Base-by-base conservation (phyloP, 2,329 filamentous ascomycete species). In the Aspergillus fructus region DNA sequence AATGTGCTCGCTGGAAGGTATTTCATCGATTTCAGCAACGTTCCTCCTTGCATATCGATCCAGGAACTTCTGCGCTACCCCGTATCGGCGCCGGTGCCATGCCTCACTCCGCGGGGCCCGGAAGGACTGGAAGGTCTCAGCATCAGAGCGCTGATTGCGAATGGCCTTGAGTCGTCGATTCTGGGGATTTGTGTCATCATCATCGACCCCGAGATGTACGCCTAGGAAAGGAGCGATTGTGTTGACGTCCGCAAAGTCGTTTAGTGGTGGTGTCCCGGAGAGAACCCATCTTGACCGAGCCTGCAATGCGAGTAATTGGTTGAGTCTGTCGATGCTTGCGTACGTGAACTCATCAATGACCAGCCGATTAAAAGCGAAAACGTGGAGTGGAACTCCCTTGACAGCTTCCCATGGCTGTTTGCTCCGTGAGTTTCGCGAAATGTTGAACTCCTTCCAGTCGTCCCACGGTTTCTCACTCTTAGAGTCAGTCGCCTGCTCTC, bases 281-380 rank as follows among this genome's bases (percentile, higher is more conserved):
- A 89, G 72, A 6, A 86, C 75, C 85, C 86, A 89, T 53, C 79
- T 80, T 41, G 81, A 83, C 42, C 78, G 73, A 11, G 82, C 79
- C 24, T 77, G 66, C 1, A 87, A 64, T 0, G 71, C 73, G 6
- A 78, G 71, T 5, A 85, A 70, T 0, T 76, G 73, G 0, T 76
- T 67, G 58, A 76, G 71, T 50, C 76, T 71, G 49, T 78, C 68
- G 15, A 73, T 66, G 45, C 76, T 74, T 5, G 82, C 72, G 60
- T 88, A 86, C 1, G 85, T 83, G 62, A 84, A 88, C 62, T 89
- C 87, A 59, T 89, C 87, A 1, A 88, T 75, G 2, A 89, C 79
- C 0, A 89, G 58, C 5, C 87, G 78, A 54, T 82, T 82, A 67
- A 84, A 89, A 2, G 74, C 69, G 65, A 88, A 89, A 63, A 85